These are phyloP conservation scores for Penicillium sp. DNA, from an alignment of 2,329 filamentous ascomycete species.

Conservation along the genomic window DNA sequence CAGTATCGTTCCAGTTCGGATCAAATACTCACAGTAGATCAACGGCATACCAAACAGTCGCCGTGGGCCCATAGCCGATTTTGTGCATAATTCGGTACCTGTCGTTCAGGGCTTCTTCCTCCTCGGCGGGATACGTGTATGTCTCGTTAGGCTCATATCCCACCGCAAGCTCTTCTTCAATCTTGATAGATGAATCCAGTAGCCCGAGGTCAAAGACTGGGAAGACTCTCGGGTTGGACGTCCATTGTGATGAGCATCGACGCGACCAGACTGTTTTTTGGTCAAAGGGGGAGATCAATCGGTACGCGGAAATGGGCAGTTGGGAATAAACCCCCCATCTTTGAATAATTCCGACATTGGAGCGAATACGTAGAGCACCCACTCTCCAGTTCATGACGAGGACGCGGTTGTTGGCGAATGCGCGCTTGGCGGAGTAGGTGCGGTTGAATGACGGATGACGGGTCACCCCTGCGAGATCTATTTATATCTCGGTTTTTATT, in stretches of 20 bases:
- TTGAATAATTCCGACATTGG: not conserved
- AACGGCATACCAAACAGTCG: slow-evolving; percentile 27
- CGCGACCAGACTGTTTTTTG: not conserved
- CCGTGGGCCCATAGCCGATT: slow-evolving; percentile 29
- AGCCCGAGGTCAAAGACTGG: slow-evolving; percentile 10
- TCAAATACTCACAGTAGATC: not conserved
- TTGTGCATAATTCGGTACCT: slow-evolving; percentile 29
- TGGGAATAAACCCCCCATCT: not conserved
- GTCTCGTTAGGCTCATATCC: slow-evolving; percentile 19
- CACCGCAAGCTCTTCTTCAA: slow-evolving; percentile 17
- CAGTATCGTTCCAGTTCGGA: not conserved
- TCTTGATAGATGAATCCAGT: slow-evolving; percentile 8
- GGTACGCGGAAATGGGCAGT: not conserved
- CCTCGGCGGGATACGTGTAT: slow-evolving; percentile 18
- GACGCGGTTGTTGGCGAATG: not conserved
- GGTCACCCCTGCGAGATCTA: slow-evolving; percentile 5
- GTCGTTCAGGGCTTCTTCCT: slow-evolving; percentile 20
- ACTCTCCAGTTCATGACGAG: slow-evolving; percentile 1
- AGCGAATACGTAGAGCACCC: not conserved
- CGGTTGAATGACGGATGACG: not conserved
- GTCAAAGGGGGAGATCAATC: not conserved
- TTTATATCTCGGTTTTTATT: not conserved
- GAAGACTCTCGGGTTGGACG: slow-evolving; percentile 5
- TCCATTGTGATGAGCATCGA: slow-evolving; percentile 7
- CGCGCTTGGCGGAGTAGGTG: not conserved